Evolutionary conservation across 257 asterid species (phyloP), one percentile per base, ranked within the genome.

Genomic region (Solanum lycopersicoides): DNA sequence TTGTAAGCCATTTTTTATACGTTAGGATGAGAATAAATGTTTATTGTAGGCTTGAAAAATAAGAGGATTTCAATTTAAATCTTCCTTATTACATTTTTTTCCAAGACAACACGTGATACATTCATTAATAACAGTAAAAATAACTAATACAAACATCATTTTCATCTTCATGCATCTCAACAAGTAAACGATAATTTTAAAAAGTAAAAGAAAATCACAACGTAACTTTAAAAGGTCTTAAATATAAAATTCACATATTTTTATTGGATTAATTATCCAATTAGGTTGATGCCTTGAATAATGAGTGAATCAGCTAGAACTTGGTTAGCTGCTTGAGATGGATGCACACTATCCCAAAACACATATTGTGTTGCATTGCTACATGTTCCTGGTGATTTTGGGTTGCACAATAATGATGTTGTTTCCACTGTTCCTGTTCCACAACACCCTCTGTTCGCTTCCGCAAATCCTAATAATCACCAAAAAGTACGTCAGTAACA

Each of bases 261-360:
- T 21, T 18, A n/a, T 35, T 47, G 85, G 87, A 86, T 87, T 88
- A 93, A 3, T 91, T 88, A 92, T 86, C 91, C 91, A 83, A 97
- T 88, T 65, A 97, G 95, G 45, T 86, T 65, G 73, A 97, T 95
- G 65, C 99, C 99, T 87, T 92, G 95, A 68, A 91, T 12, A 88
- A 97, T 88, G 88, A 95, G 88, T 9, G 92, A 65, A 86, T 95
- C 95, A 0, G 99, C 98, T 68, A 97, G 95, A 37, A 95, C 85
- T 89, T 93, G 94, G 82, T 96, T 95, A 18, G 98, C 97, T 4
- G 98, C 98, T 88, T 97, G 89, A 83, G 99, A 93, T 0, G 99
- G 99, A 92, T 97, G 99, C 35, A 97, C 99, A 73, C 97, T 91
- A 90, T 97, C 99, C 98, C 98, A 97, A 59, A 97, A 97, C 90